Evolutionary conservation across 1,284 basidiomycete species (phyloP).

Genomic region (Ceratobasidium sp.): DNA sequence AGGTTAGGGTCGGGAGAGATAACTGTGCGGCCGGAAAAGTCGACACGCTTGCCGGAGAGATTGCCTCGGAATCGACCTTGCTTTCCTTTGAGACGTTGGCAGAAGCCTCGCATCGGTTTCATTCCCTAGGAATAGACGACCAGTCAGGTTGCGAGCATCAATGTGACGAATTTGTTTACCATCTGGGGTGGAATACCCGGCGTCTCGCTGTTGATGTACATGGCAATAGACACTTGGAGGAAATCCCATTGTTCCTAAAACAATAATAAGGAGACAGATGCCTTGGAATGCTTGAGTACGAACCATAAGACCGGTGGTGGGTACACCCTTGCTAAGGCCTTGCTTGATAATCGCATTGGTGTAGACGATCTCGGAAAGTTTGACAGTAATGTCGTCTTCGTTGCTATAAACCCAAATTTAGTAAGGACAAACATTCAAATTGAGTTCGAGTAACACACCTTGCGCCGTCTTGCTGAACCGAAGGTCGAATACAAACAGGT

Average conservation of each 20-base stretch:
- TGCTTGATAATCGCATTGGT: conserved; percentile 94
- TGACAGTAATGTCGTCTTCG: conserved; percentile 98
- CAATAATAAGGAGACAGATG: neutral
- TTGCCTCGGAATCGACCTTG: conserved; percentile 99
- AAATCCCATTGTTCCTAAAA: conserved; percentile 97
- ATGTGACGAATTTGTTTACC: conserved; percentile 48
- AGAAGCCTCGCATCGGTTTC: conserved; percentile 96
- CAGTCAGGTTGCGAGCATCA: neutral
- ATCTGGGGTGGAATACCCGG: conserved; percentile 88
- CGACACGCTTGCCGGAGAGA: conserved; percentile 98
- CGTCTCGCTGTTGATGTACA: conserved; percentile 99
- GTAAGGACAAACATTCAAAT: neutral
- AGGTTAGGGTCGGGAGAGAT: conserved; percentile 99
- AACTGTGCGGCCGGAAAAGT: conserved; percentile 98
- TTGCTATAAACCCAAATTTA: conserved; percentile 65
- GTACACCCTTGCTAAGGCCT: conserved; percentile 86
- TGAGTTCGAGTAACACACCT: conserved; percentile 53
- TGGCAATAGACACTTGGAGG: conserved; percentile 91
- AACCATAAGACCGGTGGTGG: conserved; percentile 91
- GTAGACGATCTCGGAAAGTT: conserved; percentile 97
- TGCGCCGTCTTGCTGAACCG: conserved; percentile 95
- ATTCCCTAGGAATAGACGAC: conserved; percentile 61
- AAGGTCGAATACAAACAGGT: conserved; percentile 96
- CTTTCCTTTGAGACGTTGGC: conserved; percentile 98
- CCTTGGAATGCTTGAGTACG: conserved; percentile 46